Evolutionary conservation across 208 protist species (phyloP).

Genomic region (Wallacemonas sp.): DNA sequence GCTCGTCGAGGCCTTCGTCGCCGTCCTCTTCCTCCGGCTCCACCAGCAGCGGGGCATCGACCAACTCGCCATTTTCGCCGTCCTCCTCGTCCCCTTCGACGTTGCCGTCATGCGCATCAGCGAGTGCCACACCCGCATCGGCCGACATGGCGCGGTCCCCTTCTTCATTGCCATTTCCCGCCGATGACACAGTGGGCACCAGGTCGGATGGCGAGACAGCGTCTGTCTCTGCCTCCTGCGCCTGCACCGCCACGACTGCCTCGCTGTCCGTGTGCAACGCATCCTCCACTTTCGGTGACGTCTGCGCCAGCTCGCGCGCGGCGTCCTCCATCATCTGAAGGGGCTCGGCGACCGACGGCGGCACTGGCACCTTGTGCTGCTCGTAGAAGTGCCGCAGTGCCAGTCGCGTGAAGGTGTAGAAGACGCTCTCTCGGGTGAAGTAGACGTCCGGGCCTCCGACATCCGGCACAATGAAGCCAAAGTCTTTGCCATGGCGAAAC

Average conservation of each 20-base stretch:
- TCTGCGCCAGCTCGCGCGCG: background rate
- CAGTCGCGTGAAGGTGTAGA: constrained; percentile 63
- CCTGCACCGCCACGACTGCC: too few species aligned
- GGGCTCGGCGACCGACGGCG: constrained; percentile 18
- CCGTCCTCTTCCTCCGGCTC: background rate
- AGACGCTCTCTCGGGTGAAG: constrained; percentile 65
- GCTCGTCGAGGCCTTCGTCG: background rate
- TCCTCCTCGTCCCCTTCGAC: background rate
- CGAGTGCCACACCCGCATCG: too few species aligned
- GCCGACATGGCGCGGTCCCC: too few species aligned
- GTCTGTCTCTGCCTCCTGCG: too few species aligned
- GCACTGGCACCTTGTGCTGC: constrained; percentile 25
- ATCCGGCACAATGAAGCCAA: constrained; percentile 78
- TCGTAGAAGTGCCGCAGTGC: constrained; percentile 53
- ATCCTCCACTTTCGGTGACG: background rate
- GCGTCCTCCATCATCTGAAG: constrained; percentile 15
- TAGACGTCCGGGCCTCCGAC: constrained; percentile 82
- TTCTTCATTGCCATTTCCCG: too few species aligned
- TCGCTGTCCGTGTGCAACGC: too few species aligned
- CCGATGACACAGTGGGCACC: too few species aligned
- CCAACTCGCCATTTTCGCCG: background rate
- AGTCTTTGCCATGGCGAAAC: constrained; percentile 63
- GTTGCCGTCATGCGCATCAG: too few species aligned
- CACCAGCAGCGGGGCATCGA: constrained; percentile 5
- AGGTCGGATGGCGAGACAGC: too few species aligned